Evolutionary conservation across 257 asterid genomes (phyloP), one percentile per base, ranked within the genome.

Genomic region (Galeopsis tetrahit): DNA sequence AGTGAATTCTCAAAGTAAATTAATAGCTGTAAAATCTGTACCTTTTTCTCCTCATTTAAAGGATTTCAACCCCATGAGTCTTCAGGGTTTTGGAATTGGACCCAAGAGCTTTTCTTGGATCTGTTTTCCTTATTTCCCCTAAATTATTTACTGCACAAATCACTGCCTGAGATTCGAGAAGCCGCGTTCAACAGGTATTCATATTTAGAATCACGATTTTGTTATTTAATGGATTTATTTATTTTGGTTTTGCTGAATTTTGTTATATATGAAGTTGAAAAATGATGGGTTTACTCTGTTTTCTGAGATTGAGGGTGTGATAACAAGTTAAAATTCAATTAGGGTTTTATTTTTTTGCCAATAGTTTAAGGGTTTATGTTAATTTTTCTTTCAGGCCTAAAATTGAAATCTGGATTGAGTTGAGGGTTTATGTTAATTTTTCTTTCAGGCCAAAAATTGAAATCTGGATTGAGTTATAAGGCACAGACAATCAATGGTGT

Each of bases 401-500:
- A 77, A 75, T 31, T 75, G 60, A 66, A 70, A 73, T 72, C 73
- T 72, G 74, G 81, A 33, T 72, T 28, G 79, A 52, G 43, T 80
- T 69, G 1, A 21, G 28, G 28, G 28, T 21, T 21, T 40, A 53
- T 34, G 78, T 60, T 69, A 70, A 70, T 62, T 48, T 10, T 63
- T 42, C 28, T 68, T 67, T 66, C 76, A 65, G 79, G 75, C 55
- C 8, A 80, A 62, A 65, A 77, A 75, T 31, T 75, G 60, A 66
- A 70, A 73, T 72, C 73, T 72, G 74, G 81, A 38, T 72, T 28
- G 80, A 52, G 43, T 80, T 57, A 5, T 44, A 52, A 55, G 51
- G 7, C 69, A 52, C 6, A 31, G 56, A 58, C 35, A 40, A 74
- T 72, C 75, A 80, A 92, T 92, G 98, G 89, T 73, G 36, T 89